Percentiles rank a stretch among this genome's conserved stretches.
These are phyloP conservation scores for Biscogniauxia mediterranea DNA, from an alignment of 2,329 filamentous ascomycete species.

Conservation along the genomic window DNA sequence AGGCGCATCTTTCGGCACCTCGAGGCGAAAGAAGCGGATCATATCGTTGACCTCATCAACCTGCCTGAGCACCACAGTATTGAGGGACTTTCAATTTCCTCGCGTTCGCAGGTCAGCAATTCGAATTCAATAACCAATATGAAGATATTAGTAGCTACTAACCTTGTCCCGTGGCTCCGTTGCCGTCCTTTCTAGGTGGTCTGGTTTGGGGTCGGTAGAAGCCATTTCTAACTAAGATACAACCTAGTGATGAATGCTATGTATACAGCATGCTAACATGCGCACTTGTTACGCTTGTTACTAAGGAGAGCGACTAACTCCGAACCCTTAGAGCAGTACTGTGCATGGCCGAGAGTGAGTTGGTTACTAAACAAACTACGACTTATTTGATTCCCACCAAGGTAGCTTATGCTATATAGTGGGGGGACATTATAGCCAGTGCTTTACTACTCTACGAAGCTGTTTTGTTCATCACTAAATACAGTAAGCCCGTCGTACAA, in stretches of 20 bases:
- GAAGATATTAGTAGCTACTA: constrained; percentile 6
- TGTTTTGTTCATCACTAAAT: not conserved
- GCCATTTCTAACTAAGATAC: constrained; percentile 20
- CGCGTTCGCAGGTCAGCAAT: not conserved
- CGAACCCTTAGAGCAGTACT: no score
- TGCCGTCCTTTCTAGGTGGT: constrained; percentile 71
- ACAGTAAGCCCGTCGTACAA: not conserved
- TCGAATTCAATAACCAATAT: not conserved
- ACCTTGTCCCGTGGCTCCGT: constrained; percentile 67
- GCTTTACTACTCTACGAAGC: not conserved
- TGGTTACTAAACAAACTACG: not conserved
- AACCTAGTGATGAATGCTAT: not conserved
- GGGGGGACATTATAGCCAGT: not conserved
- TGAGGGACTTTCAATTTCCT: constrained; percentile 45
- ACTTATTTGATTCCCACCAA: not conserved
- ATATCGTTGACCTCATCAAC: constrained; percentile 65
- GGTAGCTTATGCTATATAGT: not conserved
- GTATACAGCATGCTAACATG: not conserved
- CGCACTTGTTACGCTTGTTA: not conserved
- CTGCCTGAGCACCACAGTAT: constrained; percentile 58
- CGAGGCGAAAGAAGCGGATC: constrained; percentile 67
- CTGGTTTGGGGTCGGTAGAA: constrained; percentile 28
- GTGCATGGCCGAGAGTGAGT: no score
- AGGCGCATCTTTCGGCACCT: constrained; percentile 47
- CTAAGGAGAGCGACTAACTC: not conserved